phyloP scores from a whole-genome alignment of 768 basidiomycete genomes.

The Boletellus sp. region DNA sequence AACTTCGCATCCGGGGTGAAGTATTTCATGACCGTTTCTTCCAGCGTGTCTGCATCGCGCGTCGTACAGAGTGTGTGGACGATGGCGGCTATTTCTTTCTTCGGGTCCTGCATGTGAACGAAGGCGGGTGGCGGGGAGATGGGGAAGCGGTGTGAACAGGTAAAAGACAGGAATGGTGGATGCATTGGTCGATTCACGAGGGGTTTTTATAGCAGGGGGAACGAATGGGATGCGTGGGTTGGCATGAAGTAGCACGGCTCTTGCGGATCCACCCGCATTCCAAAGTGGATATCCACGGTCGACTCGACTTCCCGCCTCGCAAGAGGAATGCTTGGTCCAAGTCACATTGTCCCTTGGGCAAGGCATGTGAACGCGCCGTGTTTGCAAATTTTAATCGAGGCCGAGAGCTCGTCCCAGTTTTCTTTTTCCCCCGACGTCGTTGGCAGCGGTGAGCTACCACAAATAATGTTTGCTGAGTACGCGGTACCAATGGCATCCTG shows the following conservation, averaged over 20 bases:
- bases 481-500: no score
- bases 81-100: constrained; percentile 44
- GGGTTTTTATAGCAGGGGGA: constrained; percentile 15
- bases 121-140: neutral
- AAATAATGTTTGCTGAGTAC: no score
- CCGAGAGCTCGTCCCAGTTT: no score
- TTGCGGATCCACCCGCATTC: neutral
- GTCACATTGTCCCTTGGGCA: neutral
- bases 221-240: neutral
- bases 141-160: neutral
- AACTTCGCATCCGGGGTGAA: constrained; percentile 54
- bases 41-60: constrained; percentile 47
- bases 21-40: constrained; percentile 44
- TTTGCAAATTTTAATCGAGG: no score
- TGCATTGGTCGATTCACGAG: neutral
- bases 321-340: neutral
- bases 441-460: no score
- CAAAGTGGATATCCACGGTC: neutral
- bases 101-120: constrained; percentile 54
- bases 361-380: no score
- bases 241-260: neutral
- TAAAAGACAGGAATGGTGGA: neutral
- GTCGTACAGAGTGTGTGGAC: constrained; percentile 46
- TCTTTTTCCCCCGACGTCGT: no score
- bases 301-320: neutral